Conservation (phyloP, 1,284 basidiomycete genomes). For the Papiliotrema fonsecae region DNA sequence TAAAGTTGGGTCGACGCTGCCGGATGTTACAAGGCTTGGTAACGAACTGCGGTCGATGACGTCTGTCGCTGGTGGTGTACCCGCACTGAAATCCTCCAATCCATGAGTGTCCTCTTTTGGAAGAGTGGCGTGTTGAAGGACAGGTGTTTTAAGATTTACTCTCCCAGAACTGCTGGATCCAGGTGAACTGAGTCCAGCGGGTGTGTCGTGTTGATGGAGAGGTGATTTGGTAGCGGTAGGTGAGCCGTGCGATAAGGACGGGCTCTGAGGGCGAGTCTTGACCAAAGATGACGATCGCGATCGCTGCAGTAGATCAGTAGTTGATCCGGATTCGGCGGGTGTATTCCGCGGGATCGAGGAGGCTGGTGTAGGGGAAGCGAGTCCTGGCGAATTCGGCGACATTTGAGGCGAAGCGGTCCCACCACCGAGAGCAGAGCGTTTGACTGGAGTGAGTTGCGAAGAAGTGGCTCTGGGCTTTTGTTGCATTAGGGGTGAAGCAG, state of each 20-base stretch:
- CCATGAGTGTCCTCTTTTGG: not conserved
- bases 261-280: slow-evolving; percentile 3
- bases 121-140: slow-evolving; percentile 6
- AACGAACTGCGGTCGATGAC: not conserved
- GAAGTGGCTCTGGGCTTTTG: slow-evolving; percentile 18
- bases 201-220: slow-evolving; percentile 13
- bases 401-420: slow-evolving; percentile 7
- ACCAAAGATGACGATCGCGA: not conserved
- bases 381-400: not conserved
- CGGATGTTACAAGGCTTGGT: not conserved
- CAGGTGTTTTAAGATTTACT: slow-evolving; percentile 13
- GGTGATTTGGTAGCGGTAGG: slow-evolving; percentile 19
- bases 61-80: not conserved
- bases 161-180: not conserved
- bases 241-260: slow-evolving; percentile 14
- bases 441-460: slow-evolving; percentile 5
- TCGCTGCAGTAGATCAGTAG: not conserved
- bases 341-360: not conserved
- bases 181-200: slow-evolving; percentile 10
- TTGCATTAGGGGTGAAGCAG: slow-evolving; percentile 17
- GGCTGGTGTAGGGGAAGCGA: not conserved
- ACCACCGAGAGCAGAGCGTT: not conserved
- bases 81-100: not conserved
- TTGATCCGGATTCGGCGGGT: not conserved
- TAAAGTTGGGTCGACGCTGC: slow-evolving; percentile 63